phyloP scores from a whole-genome alignment of 805 yeast species.

The Debaryomyces maramus region DNA sequence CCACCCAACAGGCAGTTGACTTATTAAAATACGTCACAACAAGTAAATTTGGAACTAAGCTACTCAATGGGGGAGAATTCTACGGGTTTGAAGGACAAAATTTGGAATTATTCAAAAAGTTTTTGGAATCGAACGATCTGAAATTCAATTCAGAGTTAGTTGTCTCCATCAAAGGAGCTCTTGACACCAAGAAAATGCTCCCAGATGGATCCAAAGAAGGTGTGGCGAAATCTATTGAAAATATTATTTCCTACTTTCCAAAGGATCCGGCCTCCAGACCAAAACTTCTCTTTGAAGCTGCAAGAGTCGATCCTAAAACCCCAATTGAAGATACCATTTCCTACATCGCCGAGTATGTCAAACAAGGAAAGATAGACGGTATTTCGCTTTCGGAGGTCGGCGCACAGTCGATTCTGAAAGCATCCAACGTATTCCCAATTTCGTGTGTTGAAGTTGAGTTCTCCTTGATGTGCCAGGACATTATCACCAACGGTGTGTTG shows the following conservation, averaged over 20 bases:
- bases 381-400: slow-evolving; percentile 75
- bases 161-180: slow-evolving; percentile 69
- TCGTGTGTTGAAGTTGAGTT: slow-evolving; percentile 77
- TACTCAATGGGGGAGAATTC: slow-evolving; percentile 77
- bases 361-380: slow-evolving; percentile 65
- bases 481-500: slow-evolving; percentile 61
- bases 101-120: slow-evolving; percentile 55
- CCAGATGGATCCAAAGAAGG: slow-evolving; percentile 55
- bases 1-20: slow-evolving; percentile 53
- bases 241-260: slow-evolving; percentile 33
- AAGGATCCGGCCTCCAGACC: slow-evolving; percentile 29
- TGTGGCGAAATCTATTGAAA: slow-evolving; percentile 49
- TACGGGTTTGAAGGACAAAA: slow-evolving; percentile 60
- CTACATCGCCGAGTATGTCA: slow-evolving; percentile 57
- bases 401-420: slow-evolving; percentile 59
- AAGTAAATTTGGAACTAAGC: slow-evolving; percentile 49
- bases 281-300: slow-evolving; percentile 58
- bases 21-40: slow-evolving; percentile 45
- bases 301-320: slow-evolving; percentile 61
- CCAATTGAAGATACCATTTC: slow-evolving; percentile 61
- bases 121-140: slow-evolving; percentile 52
- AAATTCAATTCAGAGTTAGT: slow-evolving; percentile 52
- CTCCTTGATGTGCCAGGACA: slow-evolving; percentile 67
- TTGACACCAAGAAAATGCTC: slow-evolving; percentile 29
- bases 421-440: slow-evolving; percentile 56